Conservation (phyloP, 139 green algal species). For the Volvox reticuliferus region DNA sequence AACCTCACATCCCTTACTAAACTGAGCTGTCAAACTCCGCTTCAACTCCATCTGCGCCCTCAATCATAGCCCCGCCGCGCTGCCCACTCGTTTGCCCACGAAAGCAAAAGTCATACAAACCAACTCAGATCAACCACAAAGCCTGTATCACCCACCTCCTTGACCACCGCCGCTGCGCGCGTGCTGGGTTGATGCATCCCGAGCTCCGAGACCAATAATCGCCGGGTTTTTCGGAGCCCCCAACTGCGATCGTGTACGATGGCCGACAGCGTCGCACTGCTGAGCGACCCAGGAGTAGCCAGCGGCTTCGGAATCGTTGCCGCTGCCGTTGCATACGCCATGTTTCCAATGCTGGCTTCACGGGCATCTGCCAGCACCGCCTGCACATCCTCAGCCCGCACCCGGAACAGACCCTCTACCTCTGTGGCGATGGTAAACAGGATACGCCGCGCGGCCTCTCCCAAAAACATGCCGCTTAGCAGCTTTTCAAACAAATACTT, state of each 20-base stretch:
- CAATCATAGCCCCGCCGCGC: too few species aligned
- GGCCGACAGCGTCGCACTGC: constrained; percentile 56
- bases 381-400: background rate
- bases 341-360: background rate
- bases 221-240: background rate
- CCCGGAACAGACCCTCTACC: constrained; percentile 53
- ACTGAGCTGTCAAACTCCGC: too few species aligned
- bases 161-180: constrained; percentile 10
- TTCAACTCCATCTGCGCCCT: too few species aligned
- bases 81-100: too few species aligned
- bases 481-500: constrained; percentile 92
- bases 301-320: constrained; percentile 20
- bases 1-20: too few species aligned
- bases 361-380: background rate
- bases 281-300: constrained; percentile 46
- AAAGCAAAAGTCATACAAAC: too few species aligned
- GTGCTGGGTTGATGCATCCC: background rate
- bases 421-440: constrained; percentile 62
- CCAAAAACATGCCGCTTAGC: constrained; percentile 91
- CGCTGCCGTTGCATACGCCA: too few species aligned
- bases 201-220: background rate
- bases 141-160: background rate
- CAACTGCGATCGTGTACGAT: constrained; percentile 67
- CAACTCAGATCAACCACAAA: background rate
- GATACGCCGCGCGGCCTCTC: constrained; percentile 85